Evolutionary conservation across 202 grass and related monocot genomes (phyloP).

Genomic region (Miscanthus sacchariflorus): DNA sequence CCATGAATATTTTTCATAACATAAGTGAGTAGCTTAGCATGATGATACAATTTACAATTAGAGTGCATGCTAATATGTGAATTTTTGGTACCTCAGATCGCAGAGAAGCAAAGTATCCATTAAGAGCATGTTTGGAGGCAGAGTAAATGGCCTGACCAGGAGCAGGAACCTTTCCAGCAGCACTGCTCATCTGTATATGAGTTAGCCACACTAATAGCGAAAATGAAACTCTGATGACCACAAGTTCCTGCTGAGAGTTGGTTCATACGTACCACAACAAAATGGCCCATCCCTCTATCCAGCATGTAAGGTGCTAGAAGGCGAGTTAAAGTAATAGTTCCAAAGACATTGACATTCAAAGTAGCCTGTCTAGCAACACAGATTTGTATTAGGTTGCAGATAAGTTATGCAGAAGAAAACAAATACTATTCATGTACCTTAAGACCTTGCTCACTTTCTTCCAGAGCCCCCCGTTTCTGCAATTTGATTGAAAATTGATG

Average conservation of each 20-base stretch:
- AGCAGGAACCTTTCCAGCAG: conserved; percentile 89
- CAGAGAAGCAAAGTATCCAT: conserved; percentile 90
- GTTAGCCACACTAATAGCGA: conserved; percentile 40
- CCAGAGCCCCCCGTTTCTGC: conserved; percentile 78
- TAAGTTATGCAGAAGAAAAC: conserved; percentile 28
- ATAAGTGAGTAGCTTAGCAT: conserved; percentile 5
- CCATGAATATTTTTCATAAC: conserved; percentile 18
- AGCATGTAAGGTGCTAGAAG: conserved; percentile 91
- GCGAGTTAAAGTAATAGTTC: conserved; percentile 84
- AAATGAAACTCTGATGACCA: neutral
- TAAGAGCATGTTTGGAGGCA: conserved; percentile 96
- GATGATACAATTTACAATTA: conserved; percentile 18
- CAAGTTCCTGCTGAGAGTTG: neutral
- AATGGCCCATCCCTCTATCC: conserved; percentile 95
- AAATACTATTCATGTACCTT: conserved; percentile 61
- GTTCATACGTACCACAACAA: conserved; percentile 84
- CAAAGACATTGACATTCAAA: conserved; percentile 83
- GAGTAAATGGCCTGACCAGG: conserved; percentile 91
- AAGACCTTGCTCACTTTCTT: conserved; percentile 82
- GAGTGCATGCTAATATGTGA: conserved; percentile 22
- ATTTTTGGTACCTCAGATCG: conserved; percentile 78
- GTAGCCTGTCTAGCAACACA: conserved; percentile 60
- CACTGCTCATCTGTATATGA: conserved; percentile 91
- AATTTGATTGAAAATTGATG: conserved; percentile 49
- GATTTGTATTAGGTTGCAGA: conserved; percentile 35